Percentiles rank a stretch among this genome's conserved stretches.
These are phyloP conservation scores for Monosporascus sp. DNA, from an alignment of 2,329 filamentous ascomycete genomes.

Conservation along the genomic window DNA sequence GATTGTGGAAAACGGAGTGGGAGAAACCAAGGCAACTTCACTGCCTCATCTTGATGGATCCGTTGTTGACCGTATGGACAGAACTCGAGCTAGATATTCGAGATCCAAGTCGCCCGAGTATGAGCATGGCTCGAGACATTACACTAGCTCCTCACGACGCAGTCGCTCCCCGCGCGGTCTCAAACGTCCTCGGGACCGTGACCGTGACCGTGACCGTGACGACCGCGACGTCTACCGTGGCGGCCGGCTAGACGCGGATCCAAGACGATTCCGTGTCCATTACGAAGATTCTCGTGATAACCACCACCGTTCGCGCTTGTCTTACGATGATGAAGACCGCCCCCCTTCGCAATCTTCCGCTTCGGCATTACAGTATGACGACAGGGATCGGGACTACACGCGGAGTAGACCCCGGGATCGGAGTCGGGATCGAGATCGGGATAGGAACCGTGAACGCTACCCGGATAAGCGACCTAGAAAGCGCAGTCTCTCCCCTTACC, in stretches of 20 bases:
- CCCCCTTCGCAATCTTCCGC: slow-evolving; percentile 36
- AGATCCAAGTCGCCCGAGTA: slow-evolving; percentile 50
- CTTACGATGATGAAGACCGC: slow-evolving; percentile 55
- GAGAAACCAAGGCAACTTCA: slow-evolving; percentile 79
- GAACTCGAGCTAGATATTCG: slow-evolving; percentile 61
- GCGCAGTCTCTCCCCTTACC: slow-evolving; percentile 25
- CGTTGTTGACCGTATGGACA: slow-evolving; percentile 90
- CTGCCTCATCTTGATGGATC: slow-evolving; percentile 68
- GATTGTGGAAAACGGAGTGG: slow-evolving; percentile 68
- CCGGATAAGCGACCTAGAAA: slow-evolving; percentile 52
- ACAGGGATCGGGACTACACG: slow-evolving; percentile 41
- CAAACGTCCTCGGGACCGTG: slow-evolving; percentile 56
- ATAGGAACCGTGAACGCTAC: slow-evolving; percentile 46
- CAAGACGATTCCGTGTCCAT: slow-evolving; percentile 55
- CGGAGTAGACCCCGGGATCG: slow-evolving; percentile 24
- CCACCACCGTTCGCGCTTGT: slow-evolving; percentile 41
- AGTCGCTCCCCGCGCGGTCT: slow-evolving; percentile 59
- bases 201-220: slow-evolving; percentile 23
- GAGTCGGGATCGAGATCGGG: slow-evolving; percentile 30
- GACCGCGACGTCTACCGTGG: slow-evolving; percentile 49
- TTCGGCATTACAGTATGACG: slow-evolving; percentile 40
- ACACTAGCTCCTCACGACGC: slow-evolving; percentile 41
- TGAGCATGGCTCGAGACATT: slow-evolving; percentile 31
- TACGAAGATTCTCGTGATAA: slow-evolving; percentile 54
- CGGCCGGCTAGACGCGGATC: slow-evolving; percentile 45